phyloP scores from a whole-genome alignment of 2,329 filamentous ascomycete genomes.

The Cercospora zeina region DNA sequence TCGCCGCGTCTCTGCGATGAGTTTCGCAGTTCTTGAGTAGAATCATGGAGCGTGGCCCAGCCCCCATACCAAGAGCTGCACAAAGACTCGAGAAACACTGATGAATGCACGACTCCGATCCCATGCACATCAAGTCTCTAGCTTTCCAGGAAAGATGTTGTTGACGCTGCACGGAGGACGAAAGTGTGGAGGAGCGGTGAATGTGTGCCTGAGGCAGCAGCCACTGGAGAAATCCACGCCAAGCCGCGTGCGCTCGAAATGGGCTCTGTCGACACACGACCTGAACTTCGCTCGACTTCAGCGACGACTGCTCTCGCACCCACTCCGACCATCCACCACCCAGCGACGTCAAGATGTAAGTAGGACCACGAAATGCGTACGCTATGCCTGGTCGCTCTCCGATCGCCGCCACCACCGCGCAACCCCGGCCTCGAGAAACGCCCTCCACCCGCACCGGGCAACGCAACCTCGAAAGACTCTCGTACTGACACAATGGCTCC shows the following conservation, averaged over 20 bases:
- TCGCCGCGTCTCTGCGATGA: too few relatives aligned
- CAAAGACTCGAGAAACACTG: too few relatives aligned
- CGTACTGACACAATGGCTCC: constrained; percentile 37
- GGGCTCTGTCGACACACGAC: constrained; percentile 10
- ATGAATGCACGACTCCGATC: neutral
- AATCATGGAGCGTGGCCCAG: too few relatives aligned
- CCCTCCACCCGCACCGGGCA: constrained; percentile 13
- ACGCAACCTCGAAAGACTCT: constrained; percentile 7
- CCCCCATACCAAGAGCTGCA: too few relatives aligned
- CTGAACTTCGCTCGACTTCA: constrained; percentile 10
- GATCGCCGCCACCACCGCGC: constrained; percentile 15
- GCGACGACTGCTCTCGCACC: constrained; percentile 18
- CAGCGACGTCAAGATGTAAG: constrained; percentile 37
- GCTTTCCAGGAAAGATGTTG: neutral
- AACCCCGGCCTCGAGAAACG: constrained; percentile 17
- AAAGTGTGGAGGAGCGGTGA: neutral
- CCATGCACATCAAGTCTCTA: neutral
- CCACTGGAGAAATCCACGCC: constrained; percentile 8
- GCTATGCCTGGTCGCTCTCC: constrained; percentile 3
- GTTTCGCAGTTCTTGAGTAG: too few relatives aligned
- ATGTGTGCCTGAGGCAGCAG: constrained; percentile 3
- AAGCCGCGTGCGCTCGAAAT: constrained; percentile 12
- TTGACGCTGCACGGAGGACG: neutral
- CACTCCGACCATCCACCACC: constrained; percentile 32
- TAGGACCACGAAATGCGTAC: constrained; percentile 15